Evolutionary conservation across 805 yeast genomes (phyloP), one percentile per base, ranked within the genome.

Genomic region (Monosporozyma yasuniensis): DNA sequence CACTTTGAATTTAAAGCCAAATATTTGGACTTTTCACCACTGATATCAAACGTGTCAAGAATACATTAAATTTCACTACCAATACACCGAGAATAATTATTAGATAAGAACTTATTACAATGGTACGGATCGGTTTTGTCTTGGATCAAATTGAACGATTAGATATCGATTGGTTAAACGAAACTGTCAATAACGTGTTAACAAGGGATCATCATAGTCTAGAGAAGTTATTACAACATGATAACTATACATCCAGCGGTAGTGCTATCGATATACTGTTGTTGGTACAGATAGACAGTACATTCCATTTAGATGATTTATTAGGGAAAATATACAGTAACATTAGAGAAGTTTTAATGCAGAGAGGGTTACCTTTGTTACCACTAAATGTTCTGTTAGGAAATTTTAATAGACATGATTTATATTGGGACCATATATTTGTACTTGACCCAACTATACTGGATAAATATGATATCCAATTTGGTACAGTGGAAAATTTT

Each of bases 311-410:
- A 14, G 69, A 65, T 47, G 49, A 53, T n/a, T 49, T 56, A 4
- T 52, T 65, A 44, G 67, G 68, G 10, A 52, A 52, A 14, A 47
- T 65, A 6, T 65, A 65, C 46, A 61, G 64, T 47, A 48, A 49
- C n/a, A 50, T 56, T 2, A 54, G 69, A 44, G 66, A 63, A 39
- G 54, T 54, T 12, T 46, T 63, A 8, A 48, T 63, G 32, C 44
- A 47, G 12, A 42, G 51, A 38, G 50, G 49, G 10, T 47, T 56
- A 5, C 53, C 52, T 23, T 45, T 60, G n/a, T 44, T 58, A 10
- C 61, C 65, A 4, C 54, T 64, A 12, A 61, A 62, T 49, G 57
- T 64, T 10, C 44, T 60, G 10, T 54, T 62, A 27, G 57, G 51
- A 2, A 46, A 49, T 18, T 54, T 55, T 41, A 46, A 53, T n/a